phyloP scores from a whole-genome alignment of 345 rosid genomes.

The Litchi chinensis region DNA sequence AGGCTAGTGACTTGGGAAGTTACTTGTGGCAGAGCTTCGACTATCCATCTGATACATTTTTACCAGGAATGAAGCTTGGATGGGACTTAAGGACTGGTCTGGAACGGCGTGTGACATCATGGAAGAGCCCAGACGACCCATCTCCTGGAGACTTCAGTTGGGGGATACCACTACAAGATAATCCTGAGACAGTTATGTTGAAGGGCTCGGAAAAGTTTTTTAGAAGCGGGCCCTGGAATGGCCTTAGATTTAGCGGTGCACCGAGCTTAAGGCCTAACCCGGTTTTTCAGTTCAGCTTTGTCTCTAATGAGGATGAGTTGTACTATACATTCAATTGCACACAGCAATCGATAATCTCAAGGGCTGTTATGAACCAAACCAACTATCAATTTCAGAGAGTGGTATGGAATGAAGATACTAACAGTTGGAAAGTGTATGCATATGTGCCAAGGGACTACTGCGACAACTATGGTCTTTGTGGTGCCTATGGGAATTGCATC shows the following conservation, averaged over 20 bases:
- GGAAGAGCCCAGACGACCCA: constrained; percentile 48
- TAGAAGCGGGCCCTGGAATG: constrained; percentile 47
- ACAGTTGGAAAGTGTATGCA: constrained; percentile 29
- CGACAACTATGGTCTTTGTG: constrained; percentile 35
- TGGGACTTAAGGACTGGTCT: constrained; percentile 28
- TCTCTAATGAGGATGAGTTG: constrained; percentile 23
- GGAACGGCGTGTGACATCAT: constrained; percentile 33
- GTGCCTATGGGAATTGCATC: constrained; percentile 33
- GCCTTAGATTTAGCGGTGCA: constrained; percentile 34
- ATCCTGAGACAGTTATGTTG: constrained; percentile 36
- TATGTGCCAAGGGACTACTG: constrained; percentile 39
- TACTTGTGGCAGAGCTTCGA: constrained; percentile 53
- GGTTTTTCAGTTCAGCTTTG: constrained; percentile 23
- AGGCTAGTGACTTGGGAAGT: neutral
- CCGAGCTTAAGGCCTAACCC: constrained; percentile 33
- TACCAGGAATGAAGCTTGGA: constrained; percentile 47
- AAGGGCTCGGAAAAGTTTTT: constrained; percentile 16
- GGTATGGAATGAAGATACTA: constrained; percentile 31
- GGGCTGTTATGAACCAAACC: constrained; percentile 24
- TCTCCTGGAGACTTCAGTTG: constrained; percentile 31
- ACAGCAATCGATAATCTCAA: constrained; percentile 20
- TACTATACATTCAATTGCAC: constrained; percentile 29
- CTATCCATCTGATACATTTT: constrained; percentile 42
- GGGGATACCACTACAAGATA: constrained; percentile 24
- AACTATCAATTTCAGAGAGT: constrained; percentile 14